phyloP scores from a whole-genome alignment of 2,329 filamentous ascomycete genomes.

The Aspergillus pseudoglaucus region DNA sequence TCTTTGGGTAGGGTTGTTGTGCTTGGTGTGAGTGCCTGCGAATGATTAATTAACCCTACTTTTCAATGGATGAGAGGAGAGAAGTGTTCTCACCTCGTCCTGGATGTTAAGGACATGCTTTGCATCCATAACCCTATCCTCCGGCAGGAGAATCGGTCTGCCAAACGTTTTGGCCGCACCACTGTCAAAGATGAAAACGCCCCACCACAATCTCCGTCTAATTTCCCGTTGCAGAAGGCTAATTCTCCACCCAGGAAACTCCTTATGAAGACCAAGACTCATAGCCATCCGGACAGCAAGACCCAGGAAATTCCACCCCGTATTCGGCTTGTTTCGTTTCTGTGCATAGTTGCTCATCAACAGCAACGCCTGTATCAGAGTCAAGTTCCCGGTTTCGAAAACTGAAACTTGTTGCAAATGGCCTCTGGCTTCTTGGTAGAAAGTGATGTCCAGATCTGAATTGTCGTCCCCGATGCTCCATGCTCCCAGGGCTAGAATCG shows the following conservation, averaged over 20 bases:
- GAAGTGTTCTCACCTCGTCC: constrained; percentile 25
- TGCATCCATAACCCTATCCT: constrained; percentile 39
- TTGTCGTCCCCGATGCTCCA: constrained; percentile 38
- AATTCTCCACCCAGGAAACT: constrained; percentile 44
- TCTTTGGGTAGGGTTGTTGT: constrained; percentile 33
- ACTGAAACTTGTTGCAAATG: constrained; percentile 40
- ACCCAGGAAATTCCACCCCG: constrained; percentile 45
- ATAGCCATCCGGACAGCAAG: constrained; percentile 46
- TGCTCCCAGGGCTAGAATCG: constrained; percentile 40
- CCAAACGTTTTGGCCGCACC: constrained; percentile 48
- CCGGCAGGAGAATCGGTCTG: constrained; percentile 42
- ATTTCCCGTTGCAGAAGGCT: constrained; percentile 38
- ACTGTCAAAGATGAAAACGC: constrained; percentile 42
- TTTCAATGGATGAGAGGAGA: not conserved
- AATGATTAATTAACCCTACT: not conserved
- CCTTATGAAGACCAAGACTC: constrained; percentile 46
- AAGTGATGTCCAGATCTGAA: constrained; percentile 39
- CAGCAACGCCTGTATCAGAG: constrained; percentile 42
- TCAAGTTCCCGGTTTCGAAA: constrained; percentile 46
- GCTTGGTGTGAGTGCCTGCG: constrained; percentile 28
- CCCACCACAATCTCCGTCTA: constrained; percentile 37
- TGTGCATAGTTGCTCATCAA: constrained; percentile 46
- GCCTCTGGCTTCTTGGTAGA: constrained; percentile 43
- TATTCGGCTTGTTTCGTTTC: constrained; percentile 47
- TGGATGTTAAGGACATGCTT: constrained; percentile 41